phyloP scores from a whole-genome alignment of 2,329 filamentous ascomycete species.

The Hypoxylon sp. region DNA sequence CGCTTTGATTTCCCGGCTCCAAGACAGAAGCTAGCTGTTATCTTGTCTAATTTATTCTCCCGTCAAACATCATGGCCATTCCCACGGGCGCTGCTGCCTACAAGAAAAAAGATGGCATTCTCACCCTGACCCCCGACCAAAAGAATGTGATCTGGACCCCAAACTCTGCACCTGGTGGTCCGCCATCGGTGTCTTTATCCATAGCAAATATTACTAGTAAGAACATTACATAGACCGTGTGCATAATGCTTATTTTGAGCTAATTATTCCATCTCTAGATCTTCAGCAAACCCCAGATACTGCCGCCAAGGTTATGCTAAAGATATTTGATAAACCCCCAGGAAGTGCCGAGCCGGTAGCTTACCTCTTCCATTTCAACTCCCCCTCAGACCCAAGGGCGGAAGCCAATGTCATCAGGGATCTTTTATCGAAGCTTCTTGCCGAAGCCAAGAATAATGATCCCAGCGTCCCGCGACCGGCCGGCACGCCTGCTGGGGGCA shows the following conservation, averaged over 20 bases:
- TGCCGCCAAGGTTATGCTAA: conserved; percentile 93
- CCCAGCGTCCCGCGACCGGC: conserved; percentile 65
- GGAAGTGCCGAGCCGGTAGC: conserved; percentile 73
- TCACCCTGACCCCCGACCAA: conserved; percentile 81
- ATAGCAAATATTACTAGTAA: conserved; percentile 86
- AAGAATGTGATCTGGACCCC: conserved; percentile 87
- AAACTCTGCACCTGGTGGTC: conserved; percentile 70
- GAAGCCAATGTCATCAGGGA: conserved; percentile 92
- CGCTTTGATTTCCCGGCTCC: neutral
- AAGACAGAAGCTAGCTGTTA: neutral
- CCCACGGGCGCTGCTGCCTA: conserved; percentile 80
- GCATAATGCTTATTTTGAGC: conserved; percentile 18
- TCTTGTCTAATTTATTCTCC: conserved; percentile 7
- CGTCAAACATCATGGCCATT: conserved; percentile 64
- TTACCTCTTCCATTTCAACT: conserved; percentile 93
- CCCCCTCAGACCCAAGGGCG: conserved; percentile 78
- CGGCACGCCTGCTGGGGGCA: conserved; percentile 57
- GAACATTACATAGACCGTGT: conserved; percentile 51
- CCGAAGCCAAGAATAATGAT: conserved; percentile 73
- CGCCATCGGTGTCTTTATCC: conserved; percentile 77
- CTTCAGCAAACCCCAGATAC: conserved; percentile 93
- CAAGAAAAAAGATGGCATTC: conserved; percentile 95
- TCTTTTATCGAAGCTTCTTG: conserved; percentile 82
- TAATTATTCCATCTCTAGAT: conserved; percentile 67
- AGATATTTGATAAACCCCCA: conserved; percentile 83